Conservation (phyloP, 306 rosid genomes). For the Cicer bijugum region DNA sequence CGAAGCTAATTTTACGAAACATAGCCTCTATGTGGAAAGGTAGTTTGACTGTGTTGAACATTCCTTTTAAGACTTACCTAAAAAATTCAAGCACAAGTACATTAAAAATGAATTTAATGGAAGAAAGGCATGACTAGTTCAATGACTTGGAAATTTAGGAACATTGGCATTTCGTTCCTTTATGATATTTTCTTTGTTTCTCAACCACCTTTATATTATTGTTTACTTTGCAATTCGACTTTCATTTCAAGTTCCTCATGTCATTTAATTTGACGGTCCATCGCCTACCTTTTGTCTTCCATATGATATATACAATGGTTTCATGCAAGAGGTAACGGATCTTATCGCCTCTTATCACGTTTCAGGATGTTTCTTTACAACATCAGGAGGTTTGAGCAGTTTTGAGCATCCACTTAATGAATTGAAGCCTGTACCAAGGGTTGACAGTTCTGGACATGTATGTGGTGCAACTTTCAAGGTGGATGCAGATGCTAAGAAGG, state of each 20-base stretch:
- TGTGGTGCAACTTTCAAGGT: slow-evolving; percentile 90
- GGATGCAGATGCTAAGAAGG: slow-evolving; percentile 75
- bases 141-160: slow-evolving; percentile 11
- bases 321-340: slow-evolving; percentile 40
- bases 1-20: too few relatives aligned
- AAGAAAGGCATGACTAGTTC: slow-evolving; percentile 30
- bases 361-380: slow-evolving; percentile 86
- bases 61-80: slow-evolving; percentile 9
- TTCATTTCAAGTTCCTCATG: slow-evolving; percentile 24
- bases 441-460: slow-evolving; percentile 85
- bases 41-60: slow-evolving; percentile 29
- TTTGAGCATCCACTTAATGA: slow-evolving; percentile 91
- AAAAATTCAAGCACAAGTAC: not conserved
- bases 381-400: slow-evolving; percentile 88
- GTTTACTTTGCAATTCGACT: slow-evolving; percentile 30
- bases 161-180: not conserved
- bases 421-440: slow-evolving; percentile 91
- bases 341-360: not conserved
- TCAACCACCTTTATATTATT: not conserved
- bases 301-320: not conserved
- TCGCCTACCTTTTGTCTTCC: not conserved
- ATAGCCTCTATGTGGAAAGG: not conserved
- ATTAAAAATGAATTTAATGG: slow-evolving; percentile 25
- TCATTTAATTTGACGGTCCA: not conserved
- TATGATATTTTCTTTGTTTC: slow-evolving; percentile 21